phyloP scores from a whole-genome alignment of 2,329 filamentous ascomycete species.

The Fusarium tricinctum region DNA sequence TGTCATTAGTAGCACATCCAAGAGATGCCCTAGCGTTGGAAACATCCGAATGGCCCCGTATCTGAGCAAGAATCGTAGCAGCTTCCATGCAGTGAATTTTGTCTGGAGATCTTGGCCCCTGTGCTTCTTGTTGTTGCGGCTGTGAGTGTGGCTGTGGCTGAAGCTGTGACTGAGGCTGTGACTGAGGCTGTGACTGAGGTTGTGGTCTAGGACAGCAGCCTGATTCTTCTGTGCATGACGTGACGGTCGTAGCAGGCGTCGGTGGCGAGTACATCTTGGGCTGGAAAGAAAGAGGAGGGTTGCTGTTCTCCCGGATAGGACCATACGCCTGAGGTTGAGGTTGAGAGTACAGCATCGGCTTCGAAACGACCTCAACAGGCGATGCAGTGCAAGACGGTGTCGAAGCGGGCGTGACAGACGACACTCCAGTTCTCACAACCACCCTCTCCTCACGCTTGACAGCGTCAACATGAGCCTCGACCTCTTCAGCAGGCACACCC shows the following conservation, averaged over 20 bases:
- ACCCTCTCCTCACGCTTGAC: slow-evolving; percentile 6
- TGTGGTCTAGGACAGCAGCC: slow-evolving; percentile 22
- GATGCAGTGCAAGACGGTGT: slow-evolving; percentile 29
- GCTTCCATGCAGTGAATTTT: slow-evolving; percentile 49
- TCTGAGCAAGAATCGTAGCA: slow-evolving; percentile 56
- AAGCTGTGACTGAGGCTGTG: neutral
- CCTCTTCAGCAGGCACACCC: slow-evolving; percentile 38
- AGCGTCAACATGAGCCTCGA: slow-evolving; percentile 42
- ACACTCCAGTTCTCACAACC: neutral
- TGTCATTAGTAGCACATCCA: slow-evolving; percentile 46
- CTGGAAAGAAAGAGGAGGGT: neutral
- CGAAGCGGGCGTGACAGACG: slow-evolving; percentile 18
- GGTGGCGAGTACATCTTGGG: slow-evolving; percentile 5
- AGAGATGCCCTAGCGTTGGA: slow-evolving; percentile 48
- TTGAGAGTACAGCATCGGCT: neutral
- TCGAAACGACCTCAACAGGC: slow-evolving; percentile 19
- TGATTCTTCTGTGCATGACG: slow-evolving; percentile 5
- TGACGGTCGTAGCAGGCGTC: neutral
- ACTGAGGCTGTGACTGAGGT: neutral
- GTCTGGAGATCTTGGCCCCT: slow-evolving; percentile 18
- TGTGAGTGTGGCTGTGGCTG: neutral
- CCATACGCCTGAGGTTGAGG: slow-evolving; percentile 2
- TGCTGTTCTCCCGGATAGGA: neutral
- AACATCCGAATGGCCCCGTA: slow-evolving; percentile 54
- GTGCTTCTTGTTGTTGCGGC: neutral